Evolutionary conservation across 345 rosid genomes (phyloP).

Genomic region (Pistacia atlantica): DNA sequence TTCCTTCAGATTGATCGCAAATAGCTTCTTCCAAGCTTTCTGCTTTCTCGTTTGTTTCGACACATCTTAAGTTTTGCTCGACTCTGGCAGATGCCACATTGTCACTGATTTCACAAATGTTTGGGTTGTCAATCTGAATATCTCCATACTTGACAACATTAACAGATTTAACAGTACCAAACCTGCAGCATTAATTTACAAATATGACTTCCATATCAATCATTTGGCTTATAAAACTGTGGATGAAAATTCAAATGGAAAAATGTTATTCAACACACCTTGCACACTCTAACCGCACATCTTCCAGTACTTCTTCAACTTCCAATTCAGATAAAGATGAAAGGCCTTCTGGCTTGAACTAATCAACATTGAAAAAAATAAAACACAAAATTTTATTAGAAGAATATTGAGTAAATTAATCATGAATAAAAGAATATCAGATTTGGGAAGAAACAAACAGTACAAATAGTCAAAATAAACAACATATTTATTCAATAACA

Average conservation of each 20-base stretch:
- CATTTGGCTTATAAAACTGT: conserved; percentile 7
- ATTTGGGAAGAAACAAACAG: background rate
- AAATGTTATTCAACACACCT: conserved; percentile 50
- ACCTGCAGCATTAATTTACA: conserved; percentile 56
- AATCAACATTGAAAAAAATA: conserved; percentile 24
- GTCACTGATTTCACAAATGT: conserved; percentile 27
- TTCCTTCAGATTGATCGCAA: conserved; percentile 8
- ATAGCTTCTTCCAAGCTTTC: conserved; percentile 21
- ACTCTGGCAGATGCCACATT: conserved; percentile 23
- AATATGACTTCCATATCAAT: conserved; percentile 17
- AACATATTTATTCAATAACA: conserved; percentile 4
- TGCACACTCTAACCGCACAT: conserved; percentile 80
- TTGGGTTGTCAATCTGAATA: conserved; percentile 18
- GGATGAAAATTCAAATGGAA: conserved; percentile 19
- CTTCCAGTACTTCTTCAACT: conserved; percentile 80
- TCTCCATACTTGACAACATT: conserved; percentile 52
- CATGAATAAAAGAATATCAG: conserved; percentile 4
- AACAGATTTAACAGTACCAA: conserved; percentile 78
- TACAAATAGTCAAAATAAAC: background rate
- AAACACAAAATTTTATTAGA: background rate
- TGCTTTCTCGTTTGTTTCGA: conserved; percentile 29
- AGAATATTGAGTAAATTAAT: conserved; percentile 10
- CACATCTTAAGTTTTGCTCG: conserved; percentile 13
- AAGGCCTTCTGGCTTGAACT: conserved; percentile 64
- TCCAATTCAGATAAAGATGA: conserved; percentile 54